Conservation (phyloP, 2,329 filamentous ascomycete species). For the Atkinsonella texensis region DNA sequence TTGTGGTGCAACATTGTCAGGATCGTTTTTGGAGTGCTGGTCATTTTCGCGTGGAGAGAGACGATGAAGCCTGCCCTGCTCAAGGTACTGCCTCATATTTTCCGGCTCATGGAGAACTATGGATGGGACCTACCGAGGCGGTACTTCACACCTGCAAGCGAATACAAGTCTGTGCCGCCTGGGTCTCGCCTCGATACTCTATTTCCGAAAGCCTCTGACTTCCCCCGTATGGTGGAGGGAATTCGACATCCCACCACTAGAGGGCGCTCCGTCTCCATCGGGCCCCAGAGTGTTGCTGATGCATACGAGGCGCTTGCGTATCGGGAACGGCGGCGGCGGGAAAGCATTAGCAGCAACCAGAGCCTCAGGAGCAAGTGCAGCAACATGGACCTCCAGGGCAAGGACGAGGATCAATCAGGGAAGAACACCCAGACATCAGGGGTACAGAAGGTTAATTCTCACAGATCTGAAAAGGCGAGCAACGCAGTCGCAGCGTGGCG, state of each 20-base stretch:
- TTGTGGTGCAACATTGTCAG: conserved; percentile 51
- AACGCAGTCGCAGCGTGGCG: conserved; percentile 39
- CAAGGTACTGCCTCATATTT: conserved; percentile 68
- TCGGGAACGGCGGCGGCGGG: conserved; percentile 51
- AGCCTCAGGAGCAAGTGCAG: conserved; percentile 33
- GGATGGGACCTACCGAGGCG: conserved; percentile 73
- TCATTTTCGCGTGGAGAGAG: conserved; percentile 84
- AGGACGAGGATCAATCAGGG: conserved; percentile 26
- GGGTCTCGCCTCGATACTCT: conserved; percentile 68
- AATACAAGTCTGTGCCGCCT: conserved; percentile 73
- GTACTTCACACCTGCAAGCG: conserved; percentile 81
- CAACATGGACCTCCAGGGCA: conserved; percentile 27
- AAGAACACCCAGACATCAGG: conserved; percentile 30
- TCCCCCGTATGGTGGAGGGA: conserved; percentile 69
- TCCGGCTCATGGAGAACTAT: conserved; percentile 69
- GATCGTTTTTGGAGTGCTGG: conserved; percentile 65
- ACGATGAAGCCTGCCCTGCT: conserved; percentile 77
- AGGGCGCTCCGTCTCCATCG: conserved; percentile 74
- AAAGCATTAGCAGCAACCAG: conserved; percentile 42
- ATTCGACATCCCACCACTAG: conserved; percentile 62
- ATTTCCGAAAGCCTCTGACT: conserved; percentile 77
- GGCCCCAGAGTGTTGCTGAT: conserved; percentile 90
- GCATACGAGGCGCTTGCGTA: conserved; percentile 93
- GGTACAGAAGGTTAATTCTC: conserved; percentile 36
- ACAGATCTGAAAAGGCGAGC: conserved; percentile 63